Evolutionary conservation across 2,329 filamentous ascomycete species (phyloP), one percentile per base, ranked within the genome.

Genomic region (Claviceps quebecensis): DNA sequence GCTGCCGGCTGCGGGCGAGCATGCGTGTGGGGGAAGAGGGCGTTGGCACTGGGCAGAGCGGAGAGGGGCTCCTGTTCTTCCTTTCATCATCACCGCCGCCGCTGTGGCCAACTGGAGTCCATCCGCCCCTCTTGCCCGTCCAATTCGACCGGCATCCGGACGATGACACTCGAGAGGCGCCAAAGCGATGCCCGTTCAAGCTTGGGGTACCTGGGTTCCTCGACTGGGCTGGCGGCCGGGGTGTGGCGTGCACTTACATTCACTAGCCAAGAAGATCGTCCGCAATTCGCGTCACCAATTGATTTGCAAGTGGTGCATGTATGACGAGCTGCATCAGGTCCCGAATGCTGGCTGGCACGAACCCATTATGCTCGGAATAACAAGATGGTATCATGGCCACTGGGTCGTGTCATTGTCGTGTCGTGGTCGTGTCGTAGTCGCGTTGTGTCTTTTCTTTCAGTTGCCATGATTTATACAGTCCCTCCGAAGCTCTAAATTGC

Each of bases 131-230:
- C 22, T 11, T n/a, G 41, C 13, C 34, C 13, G 37, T 26, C 44
- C 51, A 29, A 43, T 22, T 34, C 44, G 48, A 47, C 45, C 46
- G 22, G 51, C 19, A 44, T 44, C 41, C n/a, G 43, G 23, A 43
- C 16, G 39, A 44, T 37, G 47, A 43, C 9, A 34, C 9, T 34
- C 29, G 29, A 34, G 29, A 46, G 49, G 46, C 23, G 47, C 46
- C 46, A 49, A 41, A 45, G 48, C 46, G 36, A 52, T 45, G 37
- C 39, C 22, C 38, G 38, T 43, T 45, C 36, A 13, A 45, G 45
- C 41, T 26, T 51, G 50, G 45, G 36, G 34, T 50, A 16, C 43
- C 44, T 51, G 49, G 50, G 11, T 47, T 41, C 23, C 36, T 49
- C 41, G 37, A 41, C 47, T 36, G 37, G 49, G 23, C 44, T 39